Conservation (phyloP, 2,329 filamentous ascomycete genomes). For the Hypoxylon rubiginosum region DNA sequence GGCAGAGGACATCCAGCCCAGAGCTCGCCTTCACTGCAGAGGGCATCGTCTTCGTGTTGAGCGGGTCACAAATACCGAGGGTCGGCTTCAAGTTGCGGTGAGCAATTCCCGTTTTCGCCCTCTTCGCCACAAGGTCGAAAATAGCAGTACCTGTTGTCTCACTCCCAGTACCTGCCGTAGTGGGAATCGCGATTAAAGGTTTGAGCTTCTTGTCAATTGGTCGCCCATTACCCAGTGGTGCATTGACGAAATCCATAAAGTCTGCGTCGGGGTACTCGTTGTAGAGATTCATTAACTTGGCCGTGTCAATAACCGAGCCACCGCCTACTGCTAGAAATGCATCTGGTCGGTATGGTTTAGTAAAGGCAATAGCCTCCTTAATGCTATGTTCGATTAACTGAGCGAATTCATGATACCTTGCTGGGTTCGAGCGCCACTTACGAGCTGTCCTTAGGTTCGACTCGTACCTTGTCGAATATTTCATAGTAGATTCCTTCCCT, state of each 20-base stretch:
- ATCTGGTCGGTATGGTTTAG: constrained; percentile 84
- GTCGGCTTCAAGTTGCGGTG: constrained; percentile 97
- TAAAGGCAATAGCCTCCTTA: constrained; percentile 89
- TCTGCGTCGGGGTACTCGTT: constrained; percentile 90
- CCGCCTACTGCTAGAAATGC: constrained; percentile 93
- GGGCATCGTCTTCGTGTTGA: constrained; percentile 97
- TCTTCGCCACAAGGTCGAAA: constrained; percentile 91
- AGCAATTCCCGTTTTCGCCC: constrained; percentile 95
- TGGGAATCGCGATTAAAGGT: constrained; percentile 86
- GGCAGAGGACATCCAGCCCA: constrained; percentile 94
- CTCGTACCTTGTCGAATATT: constrained; percentile 82
- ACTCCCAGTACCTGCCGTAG: constrained; percentile 87
- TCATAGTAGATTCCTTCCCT: constrained; percentile 83
- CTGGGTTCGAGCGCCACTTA: constrained; percentile 57
- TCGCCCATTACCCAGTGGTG: constrained; percentile 86
- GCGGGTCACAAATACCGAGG: constrained; percentile 84
- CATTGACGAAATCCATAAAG: constrained; percentile 98
- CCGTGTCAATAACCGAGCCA: constrained; percentile 97
- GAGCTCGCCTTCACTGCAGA: constrained; percentile 92
- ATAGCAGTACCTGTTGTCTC: constrained; percentile 99
- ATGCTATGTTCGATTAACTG: constrained; percentile 66
- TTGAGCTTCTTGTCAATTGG: constrained; percentile 79
- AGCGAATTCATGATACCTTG: background rate
- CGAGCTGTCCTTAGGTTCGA: constrained; percentile 97
- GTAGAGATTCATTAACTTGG: constrained; percentile 99